These are phyloP conservation scores for Ceratobasidium sp. DNA, from an alignment of 1,284 basidiomycete genomes.

Conservation along the genomic window DNA sequence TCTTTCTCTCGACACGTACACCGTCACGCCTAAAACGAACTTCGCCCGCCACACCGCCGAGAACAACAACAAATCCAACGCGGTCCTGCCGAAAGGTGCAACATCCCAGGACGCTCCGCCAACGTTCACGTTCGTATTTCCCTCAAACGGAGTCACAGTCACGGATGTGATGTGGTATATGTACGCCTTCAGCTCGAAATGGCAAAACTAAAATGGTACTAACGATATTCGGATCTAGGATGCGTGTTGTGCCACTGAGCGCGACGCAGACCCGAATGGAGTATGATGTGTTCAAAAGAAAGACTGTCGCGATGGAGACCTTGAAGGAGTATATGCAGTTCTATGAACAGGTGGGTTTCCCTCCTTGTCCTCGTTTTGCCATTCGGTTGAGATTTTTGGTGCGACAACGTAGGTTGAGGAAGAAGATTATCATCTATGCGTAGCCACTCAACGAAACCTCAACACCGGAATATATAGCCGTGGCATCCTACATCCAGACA, in stretches of 20 bases:
- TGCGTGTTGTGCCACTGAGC: constrained; percentile 48
- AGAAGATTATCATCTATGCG: constrained; percentile 49
- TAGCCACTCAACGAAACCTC: constrained; percentile 49
- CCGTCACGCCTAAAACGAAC: constrained; percentile 48
- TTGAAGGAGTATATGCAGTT: constrained; percentile 49
- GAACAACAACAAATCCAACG: constrained; percentile 35
- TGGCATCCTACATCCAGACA: constrained; percentile 49
- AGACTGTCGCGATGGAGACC: constrained; percentile 46
- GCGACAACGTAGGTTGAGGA: constrained; percentile 47
- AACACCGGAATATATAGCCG: constrained; percentile 49
- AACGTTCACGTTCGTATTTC: constrained; percentile 49
- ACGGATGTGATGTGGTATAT: constrained; percentile 49
- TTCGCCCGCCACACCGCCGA: constrained; percentile 48
- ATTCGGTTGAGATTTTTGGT: background rate
- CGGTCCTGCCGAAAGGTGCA: constrained; percentile 41
- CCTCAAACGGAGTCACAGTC: constrained; percentile 46
- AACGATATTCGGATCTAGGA: constrained; percentile 10
- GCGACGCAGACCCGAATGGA: constrained; percentile 50
- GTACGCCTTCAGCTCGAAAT: background rate
- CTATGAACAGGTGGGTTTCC: constrained; percentile 19
- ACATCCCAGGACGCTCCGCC: constrained; percentile 42
- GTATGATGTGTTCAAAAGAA: constrained; percentile 50
- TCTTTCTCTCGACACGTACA: constrained; percentile 49
- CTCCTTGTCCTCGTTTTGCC: background rate
- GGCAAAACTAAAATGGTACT: no score